A percentile compares a stretch with the other conserved stretches of the same genome.
Evolutionary conservation across 2,329 filamentous ascomycete genomes (phyloP).

Genomic region (Aspergillus chevalieri): DNA sequence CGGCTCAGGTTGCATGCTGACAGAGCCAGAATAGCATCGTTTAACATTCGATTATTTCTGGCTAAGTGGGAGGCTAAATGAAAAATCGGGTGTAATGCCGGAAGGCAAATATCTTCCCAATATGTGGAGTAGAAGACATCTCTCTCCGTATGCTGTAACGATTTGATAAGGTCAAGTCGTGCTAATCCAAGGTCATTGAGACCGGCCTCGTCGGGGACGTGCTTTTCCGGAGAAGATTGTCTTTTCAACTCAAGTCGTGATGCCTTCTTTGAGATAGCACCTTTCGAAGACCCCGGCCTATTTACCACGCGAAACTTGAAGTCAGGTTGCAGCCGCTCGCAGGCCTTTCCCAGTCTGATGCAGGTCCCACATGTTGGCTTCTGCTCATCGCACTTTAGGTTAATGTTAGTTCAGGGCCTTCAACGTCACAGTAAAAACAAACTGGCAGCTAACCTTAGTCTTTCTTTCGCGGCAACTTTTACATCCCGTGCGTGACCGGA

Average conservation of each 20-base stretch:
- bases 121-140: slow-evolving; percentile 20
- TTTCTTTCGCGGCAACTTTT: slow-evolving; percentile 12
- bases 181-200: neutral
- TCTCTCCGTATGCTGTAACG: slow-evolving; percentile 15
- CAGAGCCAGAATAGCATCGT: slow-evolving; percentile 14
- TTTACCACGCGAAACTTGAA: slow-evolving; percentile 11
- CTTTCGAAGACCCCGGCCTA: no score
- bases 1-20: slow-evolving; percentile 18
- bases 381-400: slow-evolving; percentile 16
- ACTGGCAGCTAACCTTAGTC: neutral
- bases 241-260: no score
- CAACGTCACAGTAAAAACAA: no score
- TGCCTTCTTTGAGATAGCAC: no score
- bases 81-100: slow-evolving; percentile 19
- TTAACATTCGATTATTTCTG: slow-evolving; percentile 4
- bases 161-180: slow-evolving; percentile 8
- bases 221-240: no score
- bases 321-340: slow-evolving; percentile 6
- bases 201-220: no score
- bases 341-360: slow-evolving; percentile 12
- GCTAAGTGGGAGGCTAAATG: slow-evolving; percentile 1
- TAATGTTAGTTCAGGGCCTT: no score
- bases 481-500: slow-evolving; percentile 16
- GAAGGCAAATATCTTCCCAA: slow-evolving; percentile 19
- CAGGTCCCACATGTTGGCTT: slow-evolving; percentile 21